Evolutionary conservation across 176 grass and related monocot genomes (phyloP).

Genomic region (Oryza officinalis): DNA sequence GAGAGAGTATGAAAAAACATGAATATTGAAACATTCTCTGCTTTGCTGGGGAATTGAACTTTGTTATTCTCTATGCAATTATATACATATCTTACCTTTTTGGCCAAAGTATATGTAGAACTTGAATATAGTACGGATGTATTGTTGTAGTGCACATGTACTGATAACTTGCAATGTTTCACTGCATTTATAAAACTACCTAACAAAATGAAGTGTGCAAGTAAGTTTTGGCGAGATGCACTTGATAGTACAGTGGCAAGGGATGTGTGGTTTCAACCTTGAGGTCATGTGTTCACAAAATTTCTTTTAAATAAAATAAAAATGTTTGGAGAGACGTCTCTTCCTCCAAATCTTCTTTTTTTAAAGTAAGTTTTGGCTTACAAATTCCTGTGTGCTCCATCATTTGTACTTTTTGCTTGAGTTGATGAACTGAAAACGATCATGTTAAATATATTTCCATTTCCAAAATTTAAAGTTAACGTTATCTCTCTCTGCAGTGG

Average conservation of each 20-base stretch:
- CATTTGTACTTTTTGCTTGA: neutral
- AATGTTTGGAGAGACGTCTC: too few relatives aligned
- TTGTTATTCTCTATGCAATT: conserved; percentile 7
- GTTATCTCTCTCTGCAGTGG: conserved; percentile 35
- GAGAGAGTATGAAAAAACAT: neutral
- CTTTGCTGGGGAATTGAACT: neutral
- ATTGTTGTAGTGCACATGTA: neutral
- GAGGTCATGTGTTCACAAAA: too few relatives aligned
- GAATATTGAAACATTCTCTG: neutral
- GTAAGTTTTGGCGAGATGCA: neutral
- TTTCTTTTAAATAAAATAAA: too few relatives aligned
- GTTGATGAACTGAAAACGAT: neutral
- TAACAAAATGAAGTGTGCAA: neutral
- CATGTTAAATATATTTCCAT: neutral
- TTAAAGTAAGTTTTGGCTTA: neutral
- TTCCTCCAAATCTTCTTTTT: too few relatives aligned
- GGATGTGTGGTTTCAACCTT: too few relatives aligned
- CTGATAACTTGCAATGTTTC: neutral
- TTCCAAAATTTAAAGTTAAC: conserved; percentile 3
- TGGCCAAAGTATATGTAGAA: neutral
- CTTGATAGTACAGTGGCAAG: too few relatives aligned
- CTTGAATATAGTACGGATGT: neutral
- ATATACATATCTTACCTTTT: neutral
- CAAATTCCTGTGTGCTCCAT: neutral
- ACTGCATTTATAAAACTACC: too few relatives aligned